These are phyloP conservation scores for Lyophyllum shimeji DNA, from an alignment of 768 basidiomycete genomes.

Conservation along the genomic window DNA sequence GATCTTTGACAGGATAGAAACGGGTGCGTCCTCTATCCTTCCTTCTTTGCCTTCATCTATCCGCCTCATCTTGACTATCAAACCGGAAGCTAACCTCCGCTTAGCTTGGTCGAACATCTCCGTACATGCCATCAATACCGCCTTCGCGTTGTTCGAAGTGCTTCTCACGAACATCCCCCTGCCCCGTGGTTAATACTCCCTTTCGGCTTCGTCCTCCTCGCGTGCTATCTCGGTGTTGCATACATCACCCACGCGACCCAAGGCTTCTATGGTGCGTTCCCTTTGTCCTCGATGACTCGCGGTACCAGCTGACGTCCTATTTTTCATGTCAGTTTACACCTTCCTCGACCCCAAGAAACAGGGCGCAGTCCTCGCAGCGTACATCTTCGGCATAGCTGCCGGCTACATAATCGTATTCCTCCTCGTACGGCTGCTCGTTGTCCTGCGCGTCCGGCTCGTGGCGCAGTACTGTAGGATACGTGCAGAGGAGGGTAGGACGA, in stretches of 20 bases:
- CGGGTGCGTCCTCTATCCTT: slow-evolving; percentile 29
- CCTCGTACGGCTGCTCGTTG: slow-evolving; percentile 40
- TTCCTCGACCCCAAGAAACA: slow-evolving; percentile 59
- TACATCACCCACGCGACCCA: slow-evolving; percentile 65
- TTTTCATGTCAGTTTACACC: slow-evolving; percentile 46
- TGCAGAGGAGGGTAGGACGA: not conserved
- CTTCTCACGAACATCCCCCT: slow-evolving; percentile 51
- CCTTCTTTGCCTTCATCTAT: not conserved
- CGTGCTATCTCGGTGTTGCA: slow-evolving; percentile 60
- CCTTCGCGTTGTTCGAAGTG: slow-evolving; percentile 58
- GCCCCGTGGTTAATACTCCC: slow-evolving; percentile 52
- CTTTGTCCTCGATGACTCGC: not conserved
- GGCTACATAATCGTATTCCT: slow-evolving; percentile 53
- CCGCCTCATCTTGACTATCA: not conserved
- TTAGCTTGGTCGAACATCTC: slow-evolving; percentile 61
- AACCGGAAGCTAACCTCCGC: not conserved
- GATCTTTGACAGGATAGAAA: slow-evolving; percentile 39
- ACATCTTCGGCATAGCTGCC: slow-evolving; percentile 59
- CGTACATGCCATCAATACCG: slow-evolving; percentile 58
- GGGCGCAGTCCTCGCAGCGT: slow-evolving; percentile 48
- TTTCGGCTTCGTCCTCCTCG: slow-evolving; percentile 48
- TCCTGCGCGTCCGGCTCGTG: slow-evolving; percentile 35
- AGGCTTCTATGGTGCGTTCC: slow-evolving; percentile 58
- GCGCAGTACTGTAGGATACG: slow-evolving; percentile 15
- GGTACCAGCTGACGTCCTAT: not conserved